Conservation (phyloP, 2,329 filamentous ascomycete species). For the Mycosphaerella sp. region DNA sequence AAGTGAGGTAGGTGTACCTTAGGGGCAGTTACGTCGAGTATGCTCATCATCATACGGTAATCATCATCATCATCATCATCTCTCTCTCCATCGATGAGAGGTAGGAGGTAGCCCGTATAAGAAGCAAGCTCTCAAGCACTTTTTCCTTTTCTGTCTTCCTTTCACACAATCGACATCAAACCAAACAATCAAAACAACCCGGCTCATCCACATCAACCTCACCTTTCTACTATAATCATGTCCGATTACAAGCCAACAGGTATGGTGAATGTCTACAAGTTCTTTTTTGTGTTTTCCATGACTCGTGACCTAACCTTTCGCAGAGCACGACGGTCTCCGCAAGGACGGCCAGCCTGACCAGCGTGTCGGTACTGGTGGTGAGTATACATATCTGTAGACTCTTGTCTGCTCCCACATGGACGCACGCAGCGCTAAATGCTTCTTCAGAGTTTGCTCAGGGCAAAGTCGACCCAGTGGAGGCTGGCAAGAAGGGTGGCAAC, state of each 20-base stretch:
- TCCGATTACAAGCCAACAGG: slow-evolving; percentile 36
- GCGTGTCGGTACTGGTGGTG: slow-evolving; percentile 37
- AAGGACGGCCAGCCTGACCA: slow-evolving; percentile 40
- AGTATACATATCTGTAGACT: background rate
- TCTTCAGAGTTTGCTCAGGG: slow-evolving; percentile 1
- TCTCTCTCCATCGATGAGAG: background rate
- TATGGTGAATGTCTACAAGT: slow-evolving; percentile 1
- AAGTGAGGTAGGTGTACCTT: too few relatives aligned
- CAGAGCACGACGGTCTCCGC: slow-evolving; percentile 40
- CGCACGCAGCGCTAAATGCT: background rate
- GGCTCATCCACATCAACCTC: slow-evolving; percentile 6
- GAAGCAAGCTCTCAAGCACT: slow-evolving; percentile 4
- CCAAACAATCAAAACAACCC: slow-evolving; percentile 7
- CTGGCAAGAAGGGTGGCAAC: slow-evolving; percentile 37
- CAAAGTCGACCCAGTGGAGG: slow-evolving; percentile 39
- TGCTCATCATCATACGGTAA: slow-evolving; percentile 2
- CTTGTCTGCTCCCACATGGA: too few relatives aligned
- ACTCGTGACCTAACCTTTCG: slow-evolving; percentile 1
- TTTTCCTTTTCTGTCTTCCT: slow-evolving; percentile 6
- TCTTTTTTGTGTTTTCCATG: too few relatives aligned
- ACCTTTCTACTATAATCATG: slow-evolving; percentile 15
- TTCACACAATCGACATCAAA: background rate
- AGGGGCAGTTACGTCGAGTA: slow-evolving; percentile 1
- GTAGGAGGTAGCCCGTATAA: background rate
- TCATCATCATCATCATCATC: background rate